phyloP scores from a whole-genome alignment of 2,329 filamentous ascomycete genomes.

The Tolypocladium album region DNA sequence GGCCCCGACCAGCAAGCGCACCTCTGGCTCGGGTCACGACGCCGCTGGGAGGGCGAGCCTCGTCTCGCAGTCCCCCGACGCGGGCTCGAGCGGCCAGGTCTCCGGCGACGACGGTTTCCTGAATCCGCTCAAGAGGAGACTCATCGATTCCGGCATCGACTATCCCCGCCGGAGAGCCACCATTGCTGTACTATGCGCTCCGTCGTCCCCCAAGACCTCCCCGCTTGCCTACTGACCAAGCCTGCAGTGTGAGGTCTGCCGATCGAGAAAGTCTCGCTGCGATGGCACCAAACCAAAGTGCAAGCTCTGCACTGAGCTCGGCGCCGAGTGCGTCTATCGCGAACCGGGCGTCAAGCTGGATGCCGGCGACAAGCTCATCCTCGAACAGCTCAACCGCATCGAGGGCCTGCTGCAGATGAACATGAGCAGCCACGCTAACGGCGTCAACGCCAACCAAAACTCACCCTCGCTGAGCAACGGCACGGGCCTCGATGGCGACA shows the following conservation, averaged over 20 bases:
- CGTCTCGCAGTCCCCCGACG: constrained; percentile 43
- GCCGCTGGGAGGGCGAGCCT: constrained; percentile 44
- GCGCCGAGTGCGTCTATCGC: constrained; percentile 74
- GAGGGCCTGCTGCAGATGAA: constrained; percentile 68
- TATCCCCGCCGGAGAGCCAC: constrained; percentile 55
- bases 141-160: constrained; percentile 49
- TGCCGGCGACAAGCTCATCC: constrained; percentile 74
- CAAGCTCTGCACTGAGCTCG: constrained; percentile 71
- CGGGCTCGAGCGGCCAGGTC: constrained; percentile 33
- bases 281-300: constrained; percentile 75
- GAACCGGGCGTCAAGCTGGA: constrained; percentile 82
- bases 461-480: constrained; percentile 57
- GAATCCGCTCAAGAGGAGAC: constrained; percentile 50
- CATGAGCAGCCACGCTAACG: constrained; percentile 39
- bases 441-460: constrained; percentile 46
- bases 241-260: constrained; percentile 65
- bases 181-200: constrained; percentile 40
- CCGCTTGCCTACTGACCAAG: neutral
- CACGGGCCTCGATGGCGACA: constrained; percentile 47
- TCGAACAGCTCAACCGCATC: constrained; percentile 68
- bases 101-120: constrained; percentile 40
- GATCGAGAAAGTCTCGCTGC: constrained; percentile 69
- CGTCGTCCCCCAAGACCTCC: neutral
- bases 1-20: constrained; percentile 23
- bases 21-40: constrained; percentile 37